phyloP scores from a whole-genome alignment of 1,284 basidiomycete genomes.

The Cryptococcus sp. region DNA sequence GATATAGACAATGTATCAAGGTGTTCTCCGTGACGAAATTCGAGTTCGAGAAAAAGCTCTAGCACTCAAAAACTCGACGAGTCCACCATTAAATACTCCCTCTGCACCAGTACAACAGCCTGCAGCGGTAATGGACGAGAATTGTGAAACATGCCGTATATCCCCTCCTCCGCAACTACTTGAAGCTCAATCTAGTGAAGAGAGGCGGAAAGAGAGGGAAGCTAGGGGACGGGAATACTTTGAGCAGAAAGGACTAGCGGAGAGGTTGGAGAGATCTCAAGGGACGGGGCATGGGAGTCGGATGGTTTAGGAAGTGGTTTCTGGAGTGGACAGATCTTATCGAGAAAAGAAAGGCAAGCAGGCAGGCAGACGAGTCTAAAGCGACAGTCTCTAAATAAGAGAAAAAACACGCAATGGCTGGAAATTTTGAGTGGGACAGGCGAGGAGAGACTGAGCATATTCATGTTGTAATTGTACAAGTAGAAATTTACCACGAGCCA shows the following conservation, averaged over 20 bases:
- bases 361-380: no score
- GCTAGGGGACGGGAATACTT: conserved; percentile 34
- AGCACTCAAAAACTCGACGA: neutral
- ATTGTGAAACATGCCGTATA: conserved; percentile 39
- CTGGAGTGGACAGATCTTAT: no score
- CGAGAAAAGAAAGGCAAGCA: no score
- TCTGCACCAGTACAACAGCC: conserved; percentile 22
- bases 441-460: no score
- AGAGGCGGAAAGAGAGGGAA: conserved; percentile 27
- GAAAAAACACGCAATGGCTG: no score
- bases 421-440: no score
- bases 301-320: no score
- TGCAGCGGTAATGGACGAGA: conserved; percentile 31
- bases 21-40: conserved; percentile 81
- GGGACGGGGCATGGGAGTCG: conserved; percentile 1
- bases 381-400: no score
- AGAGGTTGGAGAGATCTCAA: conserved; percentile 20
- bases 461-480: neutral
- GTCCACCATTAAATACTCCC: conserved; percentile 19
- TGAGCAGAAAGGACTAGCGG: conserved; percentile 32
- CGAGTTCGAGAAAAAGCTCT: conserved; percentile 49
- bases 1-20: conserved; percentile 77
- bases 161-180: conserved; percentile 39
- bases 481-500: neutral
- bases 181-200: conserved; percentile 30